Conservation (phyloP, 2,329 filamentous ascomycete species). For the Claviceps fusiformis region DNA sequence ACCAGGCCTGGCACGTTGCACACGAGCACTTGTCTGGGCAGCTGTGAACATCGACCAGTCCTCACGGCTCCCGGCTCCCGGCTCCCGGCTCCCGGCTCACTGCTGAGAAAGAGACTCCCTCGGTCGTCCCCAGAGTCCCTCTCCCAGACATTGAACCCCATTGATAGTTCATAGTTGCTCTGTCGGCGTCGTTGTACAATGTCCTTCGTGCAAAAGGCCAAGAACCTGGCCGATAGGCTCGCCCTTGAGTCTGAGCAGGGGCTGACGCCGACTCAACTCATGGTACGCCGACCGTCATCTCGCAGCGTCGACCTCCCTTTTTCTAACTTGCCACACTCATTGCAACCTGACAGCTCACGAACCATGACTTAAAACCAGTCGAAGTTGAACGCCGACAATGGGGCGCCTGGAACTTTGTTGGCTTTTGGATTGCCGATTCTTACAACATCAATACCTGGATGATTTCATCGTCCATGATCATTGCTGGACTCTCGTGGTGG, state of each 20-base stretch:
- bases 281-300: conserved; percentile 34
- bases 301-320: neutral
- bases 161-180: neutral
- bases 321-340: neutral
- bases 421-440: conserved; percentile 73
- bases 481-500: conserved; percentile 74
- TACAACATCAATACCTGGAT: conserved; percentile 94
- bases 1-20: neutral
- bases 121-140: no score
- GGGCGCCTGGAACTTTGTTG: conserved; percentile 78
- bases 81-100: neutral
- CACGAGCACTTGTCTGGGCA: neutral
- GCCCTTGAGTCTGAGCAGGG: conserved; percentile 65
- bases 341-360: conserved; percentile 47
- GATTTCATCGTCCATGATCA: conserved; percentile 76
- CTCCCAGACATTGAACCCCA: neutral
- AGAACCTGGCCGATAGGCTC: conserved; percentile 41
- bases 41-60: neutral
- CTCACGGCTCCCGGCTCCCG: neutral
- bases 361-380: conserved; percentile 69
- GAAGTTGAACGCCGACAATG: conserved; percentile 70
- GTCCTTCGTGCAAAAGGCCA: conserved; percentile 11
- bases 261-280: conserved; percentile 64
- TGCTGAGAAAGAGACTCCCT: neutral
- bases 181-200: neutral